phyloP scores from a whole-genome alignment of 169 alveolate species.

The Plasmodium gaboni region DNA sequence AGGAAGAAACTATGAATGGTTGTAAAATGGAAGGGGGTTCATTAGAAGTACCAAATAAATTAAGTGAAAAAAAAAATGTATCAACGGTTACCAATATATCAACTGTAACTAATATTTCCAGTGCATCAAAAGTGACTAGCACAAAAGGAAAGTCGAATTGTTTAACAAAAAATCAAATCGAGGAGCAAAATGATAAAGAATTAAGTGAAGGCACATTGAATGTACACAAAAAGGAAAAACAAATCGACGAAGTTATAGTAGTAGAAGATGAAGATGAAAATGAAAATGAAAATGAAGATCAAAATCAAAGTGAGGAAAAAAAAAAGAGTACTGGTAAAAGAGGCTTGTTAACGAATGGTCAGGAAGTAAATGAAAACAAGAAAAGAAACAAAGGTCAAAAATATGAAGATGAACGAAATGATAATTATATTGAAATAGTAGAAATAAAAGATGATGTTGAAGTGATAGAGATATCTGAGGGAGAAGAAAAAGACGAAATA shows the following conservation, averaged over 20 bases:
- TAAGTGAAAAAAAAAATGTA: too few species aligned
- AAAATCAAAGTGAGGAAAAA: background rate
- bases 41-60: too few species aligned
- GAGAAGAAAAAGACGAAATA: slow-evolving; percentile 3
- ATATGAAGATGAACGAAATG: background rate
- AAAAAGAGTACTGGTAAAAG: slow-evolving; percentile 2
- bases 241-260: background rate
- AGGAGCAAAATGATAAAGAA: background rate
- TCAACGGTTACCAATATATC: too few species aligned
- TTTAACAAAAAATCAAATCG: background rate
- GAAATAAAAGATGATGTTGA: background rate
- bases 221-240: slow-evolving; percentile 11
- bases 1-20: slow-evolving; percentile 10
- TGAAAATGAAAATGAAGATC: slow-evolving; percentile 9
- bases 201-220: background rate
- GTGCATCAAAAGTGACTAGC: background rate
- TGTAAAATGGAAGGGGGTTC: background rate
- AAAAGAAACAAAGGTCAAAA: slow-evolving; percentile 4
- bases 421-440: background rate
- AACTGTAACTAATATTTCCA: too few species aligned
- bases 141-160: background rate
- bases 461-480: background rate
- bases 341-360: background rate
- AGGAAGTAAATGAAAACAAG: background rate
- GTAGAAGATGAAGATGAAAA: slow-evolving; percentile 27